Base-by-base conservation (phyloP, 176 grass and related monocot species). In the Cocos nucifera region DNA sequence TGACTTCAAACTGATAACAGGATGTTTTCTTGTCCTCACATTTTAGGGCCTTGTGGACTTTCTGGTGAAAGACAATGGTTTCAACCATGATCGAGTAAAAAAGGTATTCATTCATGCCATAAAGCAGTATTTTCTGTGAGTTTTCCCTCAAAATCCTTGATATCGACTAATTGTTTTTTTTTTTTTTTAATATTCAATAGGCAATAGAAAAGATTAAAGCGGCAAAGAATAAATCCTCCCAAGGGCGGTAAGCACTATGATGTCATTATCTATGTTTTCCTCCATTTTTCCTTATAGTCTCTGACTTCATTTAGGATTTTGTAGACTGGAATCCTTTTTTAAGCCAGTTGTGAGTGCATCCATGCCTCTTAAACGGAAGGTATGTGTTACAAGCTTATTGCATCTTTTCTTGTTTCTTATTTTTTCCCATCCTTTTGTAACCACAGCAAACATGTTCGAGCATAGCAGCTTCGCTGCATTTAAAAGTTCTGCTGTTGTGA, bases 151-250 rank as follows among this genome's bases (percentile, higher is more conserved):
- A 44, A 44, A 14, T 44, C 35, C 35, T 44, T 44, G 35, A 44
- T 44, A 14, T 14, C 3, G 2, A 44, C 35, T 14, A 44, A 14
- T n/a, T n/a, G n/a, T n/a, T n/a, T n/a, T 51, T 55, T 69, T 8
- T 73, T 16, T 66, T 76, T 68, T 63, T 16, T 57, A 57, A n/a
- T 61, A 78, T 64, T 71, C 49, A 32, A 18, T 70, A 97, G 92
- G 87, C 83, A 10, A 78, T 91, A 80, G 87, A 79, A 78, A 97
- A 80, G 58, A 91, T 97, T 70, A 84, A 85, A 70, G 58, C 78
- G 64, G 65, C 81, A 58, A 90, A 73, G 49, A 83, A 90, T 60
- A 90, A 32, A 72, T 75, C 73, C 79, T 75, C 69, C 44, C 78
- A 62, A 21, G 79, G 59, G 24, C 71, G 79, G 86, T 97, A 77